Evolutionary conservation across 2,329 filamentous ascomycete genomes (phyloP).

Genomic region (Scedosporium boydii): DNA sequence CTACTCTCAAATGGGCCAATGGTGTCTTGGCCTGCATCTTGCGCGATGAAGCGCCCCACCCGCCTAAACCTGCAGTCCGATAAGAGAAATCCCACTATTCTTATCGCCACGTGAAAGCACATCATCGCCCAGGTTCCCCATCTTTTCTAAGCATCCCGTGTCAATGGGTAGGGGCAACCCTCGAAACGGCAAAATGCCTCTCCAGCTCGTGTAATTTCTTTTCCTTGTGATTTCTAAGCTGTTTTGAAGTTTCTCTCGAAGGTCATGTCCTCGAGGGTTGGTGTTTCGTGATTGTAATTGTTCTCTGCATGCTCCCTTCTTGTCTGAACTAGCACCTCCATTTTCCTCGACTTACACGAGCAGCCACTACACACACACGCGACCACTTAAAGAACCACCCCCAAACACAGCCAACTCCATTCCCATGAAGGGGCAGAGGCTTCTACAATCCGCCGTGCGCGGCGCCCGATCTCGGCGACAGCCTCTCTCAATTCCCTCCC

Average conservation of each 20-base stretch:
- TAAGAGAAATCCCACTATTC: neutral
- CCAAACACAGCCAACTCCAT: neutral
- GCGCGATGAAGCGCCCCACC: neutral
- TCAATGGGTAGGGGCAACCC: neutral
- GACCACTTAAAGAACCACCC: neutral
- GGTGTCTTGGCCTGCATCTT: neutral
- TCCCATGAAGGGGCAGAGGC: neutral
- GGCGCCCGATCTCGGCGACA: slow-evolving; percentile 1
- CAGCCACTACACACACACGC: too few relatives aligned
- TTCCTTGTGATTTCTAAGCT: slow-evolving; percentile 2
- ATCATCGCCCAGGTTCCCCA: slow-evolving; percentile 3
- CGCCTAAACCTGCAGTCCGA: neutral
- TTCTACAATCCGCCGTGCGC: neutral
- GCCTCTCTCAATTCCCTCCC: slow-evolving; percentile 1
- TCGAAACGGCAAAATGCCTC: neutral
- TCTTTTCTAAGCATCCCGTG: neutral
- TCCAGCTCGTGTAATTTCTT: neutral
- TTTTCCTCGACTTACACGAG: too few relatives aligned
- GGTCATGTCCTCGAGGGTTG: too few relatives aligned
- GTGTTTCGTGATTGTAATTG: neutral
- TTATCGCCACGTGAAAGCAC: slow-evolving; percentile 9
- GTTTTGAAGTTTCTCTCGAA: neutral
- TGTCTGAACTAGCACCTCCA: too few relatives aligned
- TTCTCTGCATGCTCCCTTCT: too few relatives aligned
- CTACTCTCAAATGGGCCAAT: too few relatives aligned